Evolutionary conservation across 768 basidiomycete species (phyloP), one percentile per base, ranked within the genome.

Genomic region (Clavulina sp.): DNA sequence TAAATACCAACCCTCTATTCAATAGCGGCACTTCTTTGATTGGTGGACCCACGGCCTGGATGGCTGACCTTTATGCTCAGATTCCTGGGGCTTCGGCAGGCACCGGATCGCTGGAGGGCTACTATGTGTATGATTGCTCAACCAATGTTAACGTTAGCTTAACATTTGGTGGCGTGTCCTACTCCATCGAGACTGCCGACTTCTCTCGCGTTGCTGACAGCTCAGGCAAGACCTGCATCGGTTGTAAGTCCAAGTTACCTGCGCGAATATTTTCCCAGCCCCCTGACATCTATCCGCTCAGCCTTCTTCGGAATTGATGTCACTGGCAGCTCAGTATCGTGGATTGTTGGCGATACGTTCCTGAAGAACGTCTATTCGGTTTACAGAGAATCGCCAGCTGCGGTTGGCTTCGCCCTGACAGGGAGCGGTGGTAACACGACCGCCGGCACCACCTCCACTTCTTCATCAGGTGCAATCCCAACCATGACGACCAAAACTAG

Each of bases 231-330:
- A 34, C 34, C 19, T 58, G 57, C 41, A 16, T 58, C 28, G 56
- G 56, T 31, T 33, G 49, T 9, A 23, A 53, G 3, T n/a, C n/a
- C n/a, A n/a, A n/a, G n/a, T n/a, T n/a, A n/a, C n/a, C n/a, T n/a
- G n/a, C n/a, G n/a, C n/a, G n/a, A n/a, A n/a, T n/a, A n/a, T n/a
- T n/a, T n/a, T n/a, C n/a, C n/a, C n/a, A n/a, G n/a, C n/a, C n/a
- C n/a, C n/a, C n/a, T n/a, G n/a, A n/a, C n/a, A n/a, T n/a, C n/a
- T n/a, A n/a, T n/a, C n/a, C n/a, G n/a, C n/a, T n/a, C 93, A 29
- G 80, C 85, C 0, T 81, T 97, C 68, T 97, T 95, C 60, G 71
- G n/a, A n/a, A n/a, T n/a, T n/a, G n/a, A 71, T 52, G 67, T 88
- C 47, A 32, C 40, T 19, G 30, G 13, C 19, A 7, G 41, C 23